Base-by-base conservation (phyloP, 495 filamentous ascomycete genomes). In the Penicillium goetzii region DNA sequence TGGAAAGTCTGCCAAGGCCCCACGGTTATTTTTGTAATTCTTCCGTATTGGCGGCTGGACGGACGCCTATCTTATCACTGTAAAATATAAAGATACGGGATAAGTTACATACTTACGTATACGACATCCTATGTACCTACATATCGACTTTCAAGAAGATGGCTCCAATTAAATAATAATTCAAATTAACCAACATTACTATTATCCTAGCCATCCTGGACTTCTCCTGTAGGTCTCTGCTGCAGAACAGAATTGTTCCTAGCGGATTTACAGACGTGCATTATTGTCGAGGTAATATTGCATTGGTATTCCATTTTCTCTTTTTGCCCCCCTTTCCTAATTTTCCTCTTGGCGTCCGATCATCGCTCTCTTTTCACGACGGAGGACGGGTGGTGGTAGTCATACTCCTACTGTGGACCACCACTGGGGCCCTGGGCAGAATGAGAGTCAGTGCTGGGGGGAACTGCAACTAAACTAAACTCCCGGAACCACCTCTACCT, bases 201-300 rank as follows among this genome's bases (percentile, higher is more conserved):
- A 43, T 11, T 23, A 47, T 23, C 12, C 43, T 23, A 4, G 10
- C 10, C 21, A 45, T 45, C 41, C 41, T 23, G 41, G 41, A 23
- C 41, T 21, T 23, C 19, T 5, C 41, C 41, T 40, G 36, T 40
- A 40, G 36, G 14, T 41, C 15, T n/a, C n/a, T 10, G 10, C 41
- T 47, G 43, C 43, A 47, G 43, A 47, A 47, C 21, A 47, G 21
- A 47, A 47, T 47, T 47, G 43, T 19, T 21, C 41, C 41, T 43
- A 43, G 41, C 7, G 41, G 41, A 43, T 43, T 41, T n/a, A n/a
- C n/a, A 21, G 41, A 21, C 40, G 41, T 43, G 41, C 41, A 43
- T 41, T n/a, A 43, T 14, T 11, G 12, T 47, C 43, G 10, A 47
- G 43, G 43, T 25, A 47, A 47, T 23, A 47, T 47, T 47, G 43